Conservation (phyloP, 768 basidiomycete genomes). For the Tylopilus felleus region DNA sequence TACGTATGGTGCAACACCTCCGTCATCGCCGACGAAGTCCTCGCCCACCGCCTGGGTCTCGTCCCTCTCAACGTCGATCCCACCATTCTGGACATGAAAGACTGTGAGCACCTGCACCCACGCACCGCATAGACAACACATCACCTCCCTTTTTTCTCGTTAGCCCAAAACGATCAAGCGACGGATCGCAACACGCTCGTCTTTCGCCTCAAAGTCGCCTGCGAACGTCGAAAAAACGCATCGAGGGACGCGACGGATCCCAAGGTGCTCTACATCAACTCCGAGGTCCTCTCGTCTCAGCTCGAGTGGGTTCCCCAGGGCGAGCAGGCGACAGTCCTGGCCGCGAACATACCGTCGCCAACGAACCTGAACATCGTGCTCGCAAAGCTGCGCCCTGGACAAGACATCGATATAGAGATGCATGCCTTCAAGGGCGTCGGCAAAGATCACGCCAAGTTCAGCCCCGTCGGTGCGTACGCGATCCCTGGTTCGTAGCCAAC, state of each 20-base stretch:
- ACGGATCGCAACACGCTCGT: slow-evolving; percentile 92
- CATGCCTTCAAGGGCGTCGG: slow-evolving; percentile 93
- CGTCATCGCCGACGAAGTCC: slow-evolving; percentile 90
- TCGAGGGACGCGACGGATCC: slow-evolving; percentile 54
- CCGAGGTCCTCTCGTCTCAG: slow-evolving; percentile 64
- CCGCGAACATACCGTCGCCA: slow-evolving; percentile 51
- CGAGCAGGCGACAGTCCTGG: slow-evolving; percentile 66
- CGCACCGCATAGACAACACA: neutral
- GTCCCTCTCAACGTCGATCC: slow-evolving; percentile 90
- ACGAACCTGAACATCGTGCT: slow-evolving; percentile 83
- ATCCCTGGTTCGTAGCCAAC: neutral
- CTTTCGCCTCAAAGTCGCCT: slow-evolving; percentile 69
- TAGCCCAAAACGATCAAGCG: slow-evolving; percentile 51
- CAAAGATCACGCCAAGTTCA: slow-evolving; percentile 95
- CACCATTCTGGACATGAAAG: slow-evolving; percentile 56
- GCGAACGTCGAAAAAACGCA: slow-evolving; percentile 56
- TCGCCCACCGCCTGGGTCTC: slow-evolving; percentile 89
- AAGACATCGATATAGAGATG: slow-evolving; percentile 77
- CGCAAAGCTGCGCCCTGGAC: slow-evolving; percentile 89
- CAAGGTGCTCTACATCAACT: slow-evolving; percentile 64
- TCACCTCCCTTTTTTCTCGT: neutral
- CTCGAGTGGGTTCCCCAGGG: slow-evolving; percentile 80
- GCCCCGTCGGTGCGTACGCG: slow-evolving; percentile 73
- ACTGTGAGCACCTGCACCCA: slow-evolving; percentile 27
- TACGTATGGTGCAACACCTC: slow-evolving; percentile 95